Base-by-base conservation (phyloP, 805 yeast species). In the Ogataea chonburiensis region DNA sequence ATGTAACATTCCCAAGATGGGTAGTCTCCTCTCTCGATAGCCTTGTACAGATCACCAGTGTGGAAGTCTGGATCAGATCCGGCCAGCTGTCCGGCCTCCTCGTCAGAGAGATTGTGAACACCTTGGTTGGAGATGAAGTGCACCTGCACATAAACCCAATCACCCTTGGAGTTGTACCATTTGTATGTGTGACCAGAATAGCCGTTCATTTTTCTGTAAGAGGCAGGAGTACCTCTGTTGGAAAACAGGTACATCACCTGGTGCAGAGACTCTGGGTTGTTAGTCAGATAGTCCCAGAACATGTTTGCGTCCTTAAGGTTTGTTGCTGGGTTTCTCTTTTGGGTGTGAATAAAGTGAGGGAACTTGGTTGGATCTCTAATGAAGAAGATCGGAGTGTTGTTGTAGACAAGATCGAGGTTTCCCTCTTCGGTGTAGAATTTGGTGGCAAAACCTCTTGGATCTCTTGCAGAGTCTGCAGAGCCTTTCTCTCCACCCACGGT, bases 401-500 rank as follows among this genome's bases (percentile, higher is more conserved):
- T 86, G 67, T 80, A 82, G 17, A 85, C 95, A 67, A 82, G 77
- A 65, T 85, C 95, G 63, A 81, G 71, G 67, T 82, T 81, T 53
- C 94, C 93, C 64, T 85, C 86, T 56, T 84, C 84, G 24, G 94
- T 84, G 65, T 83, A 82, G 44, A 85, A 72, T 64, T 86, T 85
- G 53, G 80, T 75, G 34, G 93, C 73, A 56, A 83, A 82, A 13
- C 95, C 95, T 68, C 94, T 75, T 53, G 94, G 94, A 61, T 85
- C 95, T 68, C 95, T 77, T 17, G 84, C 86, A 28, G 89, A 72
- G 59, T 85, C 94, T 3, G 93, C 78, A 24, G 87, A 75, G 31
- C 93, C 95, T 37, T 68, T 62, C 63, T 86, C 94, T 47, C 93
- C 93, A 52, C 93, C 94, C 37, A 85, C 95, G 19, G 93, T 85